These are phyloP conservation scores for Nemania serpens DNA, from an alignment of 2,329 filamentous ascomycete species.

Conservation along the genomic window DNA sequence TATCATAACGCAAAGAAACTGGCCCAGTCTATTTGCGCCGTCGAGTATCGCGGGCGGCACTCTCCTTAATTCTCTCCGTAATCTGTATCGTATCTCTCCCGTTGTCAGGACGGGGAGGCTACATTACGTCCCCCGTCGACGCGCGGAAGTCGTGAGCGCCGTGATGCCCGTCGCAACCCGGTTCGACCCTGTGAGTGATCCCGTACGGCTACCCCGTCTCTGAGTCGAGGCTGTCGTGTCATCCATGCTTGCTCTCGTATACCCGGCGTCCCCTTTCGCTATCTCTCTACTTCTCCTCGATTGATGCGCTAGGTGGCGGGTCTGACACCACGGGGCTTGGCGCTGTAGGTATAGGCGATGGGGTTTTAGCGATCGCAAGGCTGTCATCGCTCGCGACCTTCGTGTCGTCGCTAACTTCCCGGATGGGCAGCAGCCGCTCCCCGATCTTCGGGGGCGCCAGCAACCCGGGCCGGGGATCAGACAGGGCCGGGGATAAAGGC, in stretches of 20 bases:
- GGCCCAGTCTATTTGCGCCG: not conserved
- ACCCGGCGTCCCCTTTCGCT: not conserved
- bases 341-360: conserved; percentile 20
- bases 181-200: no score
- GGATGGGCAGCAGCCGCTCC: conserved; percentile 32
- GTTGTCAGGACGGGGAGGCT: not conserved
- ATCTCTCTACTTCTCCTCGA: not conserved
- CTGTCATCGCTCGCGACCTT: conserved; percentile 34
- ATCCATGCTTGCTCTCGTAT: no score
- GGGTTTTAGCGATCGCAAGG: conserved; percentile 16
- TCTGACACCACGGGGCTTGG: conserved; percentile 6
- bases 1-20: conserved; percentile 6
- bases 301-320: not conserved
- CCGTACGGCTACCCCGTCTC: no score
- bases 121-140: not conserved
- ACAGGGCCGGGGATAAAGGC: not conserved
- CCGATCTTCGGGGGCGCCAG: conserved; percentile 30
- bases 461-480: conserved; percentile 20
- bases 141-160: no score
- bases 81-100: not conserved
- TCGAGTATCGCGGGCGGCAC: not conserved
- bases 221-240: no score
- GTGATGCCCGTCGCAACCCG: no score
- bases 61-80: not conserved
- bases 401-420: conserved; percentile 40